Percentiles rank a stretch among this genome's conserved stretches.
These are phyloP conservation scores for Tricholoma furcatifolium DNA, from an alignment of 768 basidiomycete species.

Conservation along the genomic window DNA sequence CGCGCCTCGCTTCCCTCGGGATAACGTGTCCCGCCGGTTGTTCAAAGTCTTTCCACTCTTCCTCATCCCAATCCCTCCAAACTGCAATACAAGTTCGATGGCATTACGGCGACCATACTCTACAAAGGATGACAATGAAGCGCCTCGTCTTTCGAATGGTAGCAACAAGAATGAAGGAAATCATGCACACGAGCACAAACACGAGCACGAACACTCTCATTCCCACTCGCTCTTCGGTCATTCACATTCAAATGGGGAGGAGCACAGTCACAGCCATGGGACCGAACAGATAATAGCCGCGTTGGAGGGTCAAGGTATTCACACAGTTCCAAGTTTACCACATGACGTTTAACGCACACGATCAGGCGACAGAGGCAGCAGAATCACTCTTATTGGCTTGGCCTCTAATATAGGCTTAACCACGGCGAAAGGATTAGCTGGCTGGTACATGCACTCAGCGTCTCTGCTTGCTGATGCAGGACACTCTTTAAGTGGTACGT, in stretches of 20 bases:
- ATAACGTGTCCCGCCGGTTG: slow-evolving; percentile 10
- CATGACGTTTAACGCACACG: slow-evolving; percentile 3
- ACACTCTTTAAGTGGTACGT: slow-evolving; percentile 83
- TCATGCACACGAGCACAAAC: slow-evolving; percentile 28
- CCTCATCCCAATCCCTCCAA: slow-evolving; percentile 4
- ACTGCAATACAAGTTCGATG: slow-evolving; percentile 12
- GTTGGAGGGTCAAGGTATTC: slow-evolving; percentile 62
- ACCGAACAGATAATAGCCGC: slow-evolving; percentile 70
- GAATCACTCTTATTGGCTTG: slow-evolving; percentile 84
- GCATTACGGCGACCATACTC: slow-evolving; percentile 24
- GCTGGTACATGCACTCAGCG: slow-evolving; percentile 88
- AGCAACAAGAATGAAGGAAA: slow-evolving; percentile 10
- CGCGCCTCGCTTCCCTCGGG: not conserved
- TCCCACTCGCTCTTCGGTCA: slow-evolving; percentile 62
- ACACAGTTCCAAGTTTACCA: not conserved
- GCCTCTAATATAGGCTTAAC: slow-evolving; percentile 83
- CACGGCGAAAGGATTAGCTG: slow-evolving; percentile 80
- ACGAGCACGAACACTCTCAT: slow-evolving; percentile 51
- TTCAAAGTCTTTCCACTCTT: slow-evolving; percentile 1
- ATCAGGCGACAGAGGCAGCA: slow-evolving; percentile 76
- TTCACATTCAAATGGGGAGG: slow-evolving; percentile 61
- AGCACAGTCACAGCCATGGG: slow-evolving; percentile 54
- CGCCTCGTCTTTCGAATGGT: not conserved
- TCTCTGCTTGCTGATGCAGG: slow-evolving; percentile 92
- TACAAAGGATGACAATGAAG: slow-evolving; percentile 14